These are phyloP conservation scores for Cicer bijugum DNA, from an alignment of 306 rosid species.

Conservation along the genomic window DNA sequence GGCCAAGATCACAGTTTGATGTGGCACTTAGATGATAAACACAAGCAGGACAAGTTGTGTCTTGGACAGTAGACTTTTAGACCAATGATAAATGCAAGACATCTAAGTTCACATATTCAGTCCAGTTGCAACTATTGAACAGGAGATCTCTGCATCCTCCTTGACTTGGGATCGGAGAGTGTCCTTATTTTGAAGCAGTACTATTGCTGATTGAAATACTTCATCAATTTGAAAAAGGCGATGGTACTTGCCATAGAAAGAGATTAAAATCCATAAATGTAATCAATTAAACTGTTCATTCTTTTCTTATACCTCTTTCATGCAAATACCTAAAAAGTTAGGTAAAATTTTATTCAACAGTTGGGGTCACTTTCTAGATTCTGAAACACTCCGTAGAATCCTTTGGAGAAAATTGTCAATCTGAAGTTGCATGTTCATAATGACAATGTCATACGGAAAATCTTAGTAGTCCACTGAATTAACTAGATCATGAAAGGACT, in stretches of 20 bases:
- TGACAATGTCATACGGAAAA: constrained; percentile 1
- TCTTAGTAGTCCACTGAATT: background rate
- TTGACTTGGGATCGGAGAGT: background rate
- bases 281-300: background rate
- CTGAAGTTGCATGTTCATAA: constrained; percentile 21
- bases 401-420: background rate
- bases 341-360: background rate
- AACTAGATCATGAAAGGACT: background rate
- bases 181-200: background rate
- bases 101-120: background rate
- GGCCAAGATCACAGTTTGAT: background rate
- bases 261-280: background rate
- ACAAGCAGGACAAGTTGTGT: background rate
- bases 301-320: constrained; percentile 1
- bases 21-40: background rate
- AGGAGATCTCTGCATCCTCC: background rate
- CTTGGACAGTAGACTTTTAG: no score
- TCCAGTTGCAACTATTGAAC: background rate
- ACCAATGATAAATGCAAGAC: no score
- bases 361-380: constrained; percentile 9
- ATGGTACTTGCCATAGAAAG: no score
- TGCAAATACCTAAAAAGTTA: background rate
- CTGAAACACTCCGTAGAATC: constrained; percentile 3
- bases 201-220: constrained; percentile 10
- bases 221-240: background rate